These are phyloP conservation scores for Claviceps arundinis DNA, from an alignment of 2,329 filamentous ascomycete genomes.

Conservation along the genomic window DNA sequence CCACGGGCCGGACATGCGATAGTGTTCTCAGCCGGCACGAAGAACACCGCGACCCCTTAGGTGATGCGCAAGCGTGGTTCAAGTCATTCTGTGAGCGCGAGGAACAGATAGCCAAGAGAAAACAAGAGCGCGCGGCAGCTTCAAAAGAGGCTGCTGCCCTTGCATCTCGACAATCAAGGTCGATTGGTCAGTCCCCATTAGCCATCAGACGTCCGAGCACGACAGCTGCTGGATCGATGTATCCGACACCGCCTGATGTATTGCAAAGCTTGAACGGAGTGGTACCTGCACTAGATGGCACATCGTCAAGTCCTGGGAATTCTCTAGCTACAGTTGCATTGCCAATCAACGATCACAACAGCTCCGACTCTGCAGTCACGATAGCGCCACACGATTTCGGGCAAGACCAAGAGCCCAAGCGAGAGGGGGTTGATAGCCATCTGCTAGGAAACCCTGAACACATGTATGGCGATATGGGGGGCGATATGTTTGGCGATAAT, in stretches of 20 bases:
- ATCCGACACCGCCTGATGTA: conserved; percentile 59
- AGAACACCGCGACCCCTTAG: conserved; percentile 35
- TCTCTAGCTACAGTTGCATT: conserved; percentile 16
- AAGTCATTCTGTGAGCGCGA: conserved; percentile 30
- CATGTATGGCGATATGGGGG: conserved; percentile 55
- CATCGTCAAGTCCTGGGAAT: conserved; percentile 42
- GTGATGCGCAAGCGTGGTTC: conserved; percentile 36
- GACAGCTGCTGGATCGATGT: conserved; percentile 41
- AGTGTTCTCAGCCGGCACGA: conserved; percentile 23
- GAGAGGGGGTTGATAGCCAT: conserved; percentile 28
- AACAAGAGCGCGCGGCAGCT: conserved; percentile 33
- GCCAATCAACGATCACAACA: conserved; percentile 16
- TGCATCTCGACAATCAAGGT: conserved; percentile 28
- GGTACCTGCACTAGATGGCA: conserved; percentile 43
- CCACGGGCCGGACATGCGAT: conserved; percentile 26
- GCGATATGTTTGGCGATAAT: conserved; percentile 58
- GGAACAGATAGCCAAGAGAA: conserved; percentile 32
- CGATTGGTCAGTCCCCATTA: conserved; percentile 39
- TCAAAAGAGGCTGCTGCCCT: conserved; percentile 28
- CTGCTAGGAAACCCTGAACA: conserved; percentile 38
- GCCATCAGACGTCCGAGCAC: conserved; percentile 36
- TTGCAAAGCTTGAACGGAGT: conserved; percentile 39
- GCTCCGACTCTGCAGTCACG: conserved; percentile 10
- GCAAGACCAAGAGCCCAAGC: conserved; percentile 28
- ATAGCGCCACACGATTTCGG: conserved; percentile 13